phyloP scores from a whole-genome alignment of 352 stramenopile genomes.

The Globisporangium okanoganense region DNA sequence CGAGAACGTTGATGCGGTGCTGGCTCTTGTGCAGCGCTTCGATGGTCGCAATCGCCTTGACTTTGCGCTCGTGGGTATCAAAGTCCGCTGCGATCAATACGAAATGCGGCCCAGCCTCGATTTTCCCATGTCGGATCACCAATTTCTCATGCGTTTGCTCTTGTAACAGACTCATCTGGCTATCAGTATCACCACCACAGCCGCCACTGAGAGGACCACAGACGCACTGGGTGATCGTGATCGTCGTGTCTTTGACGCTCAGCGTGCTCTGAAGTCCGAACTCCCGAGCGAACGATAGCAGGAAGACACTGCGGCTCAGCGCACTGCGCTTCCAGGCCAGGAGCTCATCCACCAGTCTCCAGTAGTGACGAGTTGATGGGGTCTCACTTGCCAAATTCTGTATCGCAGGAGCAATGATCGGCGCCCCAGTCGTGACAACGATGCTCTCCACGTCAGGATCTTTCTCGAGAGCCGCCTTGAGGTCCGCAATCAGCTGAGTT shows the following conservation, averaged over 20 bases:
- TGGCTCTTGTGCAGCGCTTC: not conserved
- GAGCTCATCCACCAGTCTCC: slow-evolving; percentile 22
- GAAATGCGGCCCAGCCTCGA: slow-evolving; percentile 8
- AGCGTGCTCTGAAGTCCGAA: slow-evolving; percentile 21
- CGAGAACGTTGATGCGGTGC: not conserved
- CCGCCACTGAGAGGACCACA: slow-evolving; percentile 28
- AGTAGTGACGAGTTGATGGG: slow-evolving; percentile 5
- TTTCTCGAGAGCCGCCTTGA: slow-evolving; percentile 4
- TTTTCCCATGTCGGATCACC: slow-evolving; percentile 1
- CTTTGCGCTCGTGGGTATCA: not conserved
- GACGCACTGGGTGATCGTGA: slow-evolving; percentile 32
- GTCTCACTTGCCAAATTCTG: not conserved
- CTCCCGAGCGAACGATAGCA: slow-evolving; percentile 19
- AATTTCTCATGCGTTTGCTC: slow-evolving; percentile 5
- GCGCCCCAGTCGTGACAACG: not conserved
- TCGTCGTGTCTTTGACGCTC: slow-evolving; percentile 31
- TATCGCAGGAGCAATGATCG: not conserved
- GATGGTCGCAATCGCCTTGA: not conserved
- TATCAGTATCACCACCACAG: not conserved
- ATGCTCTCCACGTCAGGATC: not conserved
- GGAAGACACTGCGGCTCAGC: slow-evolving; percentile 16
- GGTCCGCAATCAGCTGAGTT: not conserved
- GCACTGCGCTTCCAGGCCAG: slow-evolving; percentile 27
- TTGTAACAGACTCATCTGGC: not conserved
- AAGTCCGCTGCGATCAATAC: not conserved